Base-by-base conservation (phyloP, 2,329 filamentous ascomycete species). In the Epichloe gansuensis region DNA sequence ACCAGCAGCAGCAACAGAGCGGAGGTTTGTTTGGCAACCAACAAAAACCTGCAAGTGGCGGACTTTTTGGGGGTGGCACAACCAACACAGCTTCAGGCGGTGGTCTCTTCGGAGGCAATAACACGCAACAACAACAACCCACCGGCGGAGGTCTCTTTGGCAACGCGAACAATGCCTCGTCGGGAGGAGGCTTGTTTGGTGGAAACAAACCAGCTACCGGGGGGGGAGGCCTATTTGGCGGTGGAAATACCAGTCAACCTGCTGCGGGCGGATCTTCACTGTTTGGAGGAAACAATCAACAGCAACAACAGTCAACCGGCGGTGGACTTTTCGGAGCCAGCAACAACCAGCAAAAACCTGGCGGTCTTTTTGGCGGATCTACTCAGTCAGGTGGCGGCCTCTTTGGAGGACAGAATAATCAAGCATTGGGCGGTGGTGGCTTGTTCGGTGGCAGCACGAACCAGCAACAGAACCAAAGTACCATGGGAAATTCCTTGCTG, bases 401-500 rank as follows among this genome's bases (percentile, higher is more conserved):
- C 3, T 86, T 87, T 57, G 77, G 77, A 2, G 63, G 59, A 46
- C 71, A 69, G 51, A 70, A 65, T 51, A 71, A 66, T 57, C 73
- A 78, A 57, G 72, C 71, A 43, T 66, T 71, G 12, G 67, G 68
- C 38, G 63, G 68, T 34, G 63, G 66, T 3, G 60, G 60, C 5
- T 41, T 78, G 13, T 80, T 80, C 51, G 74, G 75, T 12, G 63
- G 61, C 51, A 68, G 66, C 43, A 68, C 68, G 47, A 70, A 71
- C 51, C 70, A 74, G 43, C 74, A 79, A 51, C 78, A 78, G 53
- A 68, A 70, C 35, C 74, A 75, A 56, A 64, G 65, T 27, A 66
- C 63, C 23, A 56, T 64, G 5, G 74, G 77, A 23, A 70, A 68
- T 53, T 85, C 83, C 0, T 62, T 87, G 3, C 79, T 88, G 48